Base-by-base conservation (phyloP, 352 stramenopile genomes). In the Phytophthora pini region DNA sequence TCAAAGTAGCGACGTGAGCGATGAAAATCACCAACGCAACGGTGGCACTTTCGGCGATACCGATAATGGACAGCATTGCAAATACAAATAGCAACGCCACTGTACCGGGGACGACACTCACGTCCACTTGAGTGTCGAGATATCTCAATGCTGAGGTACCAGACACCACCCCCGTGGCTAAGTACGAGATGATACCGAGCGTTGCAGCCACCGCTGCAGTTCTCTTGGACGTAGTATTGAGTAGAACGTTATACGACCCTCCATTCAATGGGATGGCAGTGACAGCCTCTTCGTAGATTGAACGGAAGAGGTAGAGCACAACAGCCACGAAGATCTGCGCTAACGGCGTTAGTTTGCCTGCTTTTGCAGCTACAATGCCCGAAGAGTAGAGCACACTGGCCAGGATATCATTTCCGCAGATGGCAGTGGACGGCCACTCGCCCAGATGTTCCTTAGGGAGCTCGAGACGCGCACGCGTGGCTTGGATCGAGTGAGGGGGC, bases 351-450 rank as follows among this genome's bases (percentile, higher is more conserved):
- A 98, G 69, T 71, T 92, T 95, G 7, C 89, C 90, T 5, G 89
- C 88, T 59, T 87, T 89, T 2, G 74, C 72, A 10, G 84, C 77
- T 38, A 90, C 82, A 15, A 91, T 87, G 15, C 80, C 82, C 12
- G 82, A 82, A 20, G 82, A 91, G 61, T 97, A 97, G 17, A 97
- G 78, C 24, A 90, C 90, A 53, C 84, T 96, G 38, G 83, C 87
- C n/a, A 97, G 62, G 56, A 98, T 96, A 50, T 98, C 92, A 57
- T 98, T 98, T 11, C 93, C 93, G 54, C 86, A 96, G 56, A 98
- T 98, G 32, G 87, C 87, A 5, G 92, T 98, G 12, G 92, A 90
- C 29, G 82, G 81, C 78, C 90, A 96, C 72, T 97, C 82, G 27
- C 78, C 68, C 24, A 97, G 70, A 56, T 72, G 58, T 12, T 73